These are phyloP conservation scores for Russula foetens DNA, from an alignment of 768 basidiomycete genomes.

Conservation along the genomic window DNA sequence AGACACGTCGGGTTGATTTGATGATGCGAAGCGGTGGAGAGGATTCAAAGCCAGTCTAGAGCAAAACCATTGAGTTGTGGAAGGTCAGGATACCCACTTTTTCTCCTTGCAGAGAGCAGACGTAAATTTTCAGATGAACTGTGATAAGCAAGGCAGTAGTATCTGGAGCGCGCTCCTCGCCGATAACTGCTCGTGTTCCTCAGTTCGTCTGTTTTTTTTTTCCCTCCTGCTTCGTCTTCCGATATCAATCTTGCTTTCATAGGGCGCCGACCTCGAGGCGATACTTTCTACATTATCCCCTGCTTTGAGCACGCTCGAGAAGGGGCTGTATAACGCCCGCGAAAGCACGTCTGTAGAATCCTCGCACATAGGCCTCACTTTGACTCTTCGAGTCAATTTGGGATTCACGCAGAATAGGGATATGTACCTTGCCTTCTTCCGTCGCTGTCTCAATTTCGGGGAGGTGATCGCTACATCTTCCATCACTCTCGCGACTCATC, in stretches of 20 bases:
- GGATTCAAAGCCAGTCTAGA: not conserved
- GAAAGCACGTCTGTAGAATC: not conserved
- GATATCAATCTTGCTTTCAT: not conserved
- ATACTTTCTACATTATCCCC: not conserved
- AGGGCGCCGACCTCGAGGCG: not conserved
- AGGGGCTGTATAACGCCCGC: not conserved
- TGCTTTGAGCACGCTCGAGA: not conserved
- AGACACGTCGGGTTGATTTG: not conserved
- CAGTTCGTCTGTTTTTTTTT: not conserved
- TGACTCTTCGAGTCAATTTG: not conserved
- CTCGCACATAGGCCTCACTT: not conserved
- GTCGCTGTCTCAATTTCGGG: not conserved
- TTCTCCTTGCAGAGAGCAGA: not conserved
- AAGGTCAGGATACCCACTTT: not conserved
- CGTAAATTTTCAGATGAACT: too few relatives aligned
- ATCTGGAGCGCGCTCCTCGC: too few relatives aligned
- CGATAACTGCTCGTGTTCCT: not conserved
- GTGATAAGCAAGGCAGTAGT: not conserved
- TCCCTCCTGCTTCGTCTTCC: too few relatives aligned
- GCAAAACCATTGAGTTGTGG: not conserved
- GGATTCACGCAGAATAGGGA: not conserved
- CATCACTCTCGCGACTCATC: too few relatives aligned
- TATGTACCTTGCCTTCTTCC: not conserved
- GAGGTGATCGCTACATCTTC: not conserved
- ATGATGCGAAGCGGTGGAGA: not conserved